These are phyloP conservation scores for Paraglomus occultum DNA, from an alignment of 192 early-diverging fungal species.

Conservation along the genomic window DNA sequence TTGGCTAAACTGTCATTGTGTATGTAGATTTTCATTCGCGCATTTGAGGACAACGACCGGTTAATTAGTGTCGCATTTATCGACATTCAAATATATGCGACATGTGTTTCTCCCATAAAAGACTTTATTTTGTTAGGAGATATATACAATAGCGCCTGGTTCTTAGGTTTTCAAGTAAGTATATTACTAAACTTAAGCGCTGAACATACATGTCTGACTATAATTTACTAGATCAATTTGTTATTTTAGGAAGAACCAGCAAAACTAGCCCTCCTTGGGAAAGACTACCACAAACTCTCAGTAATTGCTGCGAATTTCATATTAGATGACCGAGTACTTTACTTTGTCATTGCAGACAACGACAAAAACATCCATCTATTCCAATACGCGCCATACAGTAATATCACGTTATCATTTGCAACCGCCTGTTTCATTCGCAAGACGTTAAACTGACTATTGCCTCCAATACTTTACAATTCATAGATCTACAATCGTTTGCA, in stretches of 20 bases:
- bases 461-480: not conserved
- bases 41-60: conserved; percentile 77
- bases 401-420: conserved; percentile 24
- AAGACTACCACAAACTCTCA: conserved; percentile 80
- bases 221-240: not conserved
- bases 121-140: conserved; percentile 89
- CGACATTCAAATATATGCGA: conserved; percentile 91
- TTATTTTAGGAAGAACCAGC: conserved; percentile 79
- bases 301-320: conserved; percentile 74
- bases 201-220: not conserved
- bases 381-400: conserved; percentile 85
- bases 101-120: conserved; percentile 75
- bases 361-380: conserved; percentile 81
- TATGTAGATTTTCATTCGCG: conserved; percentile 73
- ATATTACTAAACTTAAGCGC: not conserved
- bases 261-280: conserved; percentile 81
- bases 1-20: conserved; percentile 10
- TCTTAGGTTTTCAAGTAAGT: conserved; percentile 85
- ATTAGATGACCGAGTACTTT: conserved; percentile 67
- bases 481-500: conserved; percentile 83
- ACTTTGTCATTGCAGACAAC: conserved; percentile 81
- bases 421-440: not conserved
- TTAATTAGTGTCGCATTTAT: conserved; percentile 92
- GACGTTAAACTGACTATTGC: too few relatives aligned
- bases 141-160: conserved; percentile 81